Percentiles rank a stretch among this genome's conserved stretches.
phyloP scores from a whole-genome alignment of 176 grass and related monocot species.

The Melocanna baccifera region DNA sequence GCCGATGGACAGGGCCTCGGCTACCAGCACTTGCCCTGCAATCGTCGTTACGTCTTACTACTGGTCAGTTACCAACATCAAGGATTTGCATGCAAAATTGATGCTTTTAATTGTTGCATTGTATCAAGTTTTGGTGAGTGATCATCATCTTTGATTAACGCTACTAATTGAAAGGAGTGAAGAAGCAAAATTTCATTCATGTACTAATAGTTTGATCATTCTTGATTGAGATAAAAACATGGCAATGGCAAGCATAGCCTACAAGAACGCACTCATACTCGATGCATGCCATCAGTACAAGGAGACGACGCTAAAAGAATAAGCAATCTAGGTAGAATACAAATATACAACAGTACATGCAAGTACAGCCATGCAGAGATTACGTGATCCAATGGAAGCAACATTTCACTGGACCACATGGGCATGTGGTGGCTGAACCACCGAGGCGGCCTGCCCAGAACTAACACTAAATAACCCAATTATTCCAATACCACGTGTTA shows the following conservation, averaged over 20 bases:
- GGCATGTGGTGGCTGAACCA: constrained; percentile 28
- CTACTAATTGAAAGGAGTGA: too few species aligned
- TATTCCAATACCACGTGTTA: constrained; percentile 15
- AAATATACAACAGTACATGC: not conserved
- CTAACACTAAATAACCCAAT: not conserved
- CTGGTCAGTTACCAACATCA: not conserved
- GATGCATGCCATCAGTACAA: not conserved
- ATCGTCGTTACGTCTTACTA: not conserved
- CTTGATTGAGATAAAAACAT: not conserved
- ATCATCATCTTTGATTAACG: too few species aligned
- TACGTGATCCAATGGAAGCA: constrained; percentile 28
- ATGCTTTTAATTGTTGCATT: not conserved
- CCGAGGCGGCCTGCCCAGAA: not conserved
- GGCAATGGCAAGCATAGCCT: not conserved
- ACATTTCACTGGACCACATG: constrained; percentile 31
- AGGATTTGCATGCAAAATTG: not conserved
- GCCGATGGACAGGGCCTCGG: constrained; percentile 43
- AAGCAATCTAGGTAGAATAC: not conserved
- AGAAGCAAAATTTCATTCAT: too few species aligned
- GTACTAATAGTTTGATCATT: not conserved
- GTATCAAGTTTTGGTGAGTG: not conserved
- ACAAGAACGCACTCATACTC: not conserved
- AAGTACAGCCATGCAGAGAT: not conserved
- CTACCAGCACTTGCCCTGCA: constrained; percentile 3
- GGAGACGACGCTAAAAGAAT: not conserved